These are phyloP conservation scores for Bipolaris zeicola DNA, from an alignment of 2,329 filamentous ascomycete species.

Conservation along the genomic window DNA sequence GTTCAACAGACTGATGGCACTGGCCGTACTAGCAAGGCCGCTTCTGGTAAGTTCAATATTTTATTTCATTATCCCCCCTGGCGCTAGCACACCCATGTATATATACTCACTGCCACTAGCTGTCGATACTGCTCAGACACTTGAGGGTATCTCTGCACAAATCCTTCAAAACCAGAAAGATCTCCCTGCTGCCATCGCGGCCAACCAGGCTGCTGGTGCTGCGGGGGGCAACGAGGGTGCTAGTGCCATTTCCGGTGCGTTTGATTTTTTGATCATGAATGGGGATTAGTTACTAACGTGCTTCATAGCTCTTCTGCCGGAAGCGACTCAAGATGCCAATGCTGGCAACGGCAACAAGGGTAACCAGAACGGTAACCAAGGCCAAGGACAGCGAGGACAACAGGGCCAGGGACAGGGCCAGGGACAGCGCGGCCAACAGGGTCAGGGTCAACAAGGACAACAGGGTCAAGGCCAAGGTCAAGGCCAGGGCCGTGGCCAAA, in stretches of 20 bases:
- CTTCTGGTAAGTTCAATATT: constrained; percentile 34
- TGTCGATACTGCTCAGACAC: constrained; percentile 55
- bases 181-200: constrained; percentile 54
- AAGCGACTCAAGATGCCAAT: constrained; percentile 15
- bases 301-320: constrained; percentile 22
- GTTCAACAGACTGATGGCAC: constrained; percentile 60
- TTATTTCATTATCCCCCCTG: background rate
- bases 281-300: constrained; percentile 11
- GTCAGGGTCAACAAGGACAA: constrained; percentile 1
- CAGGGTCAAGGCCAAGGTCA: background rate
- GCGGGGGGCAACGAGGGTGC: constrained; percentile 45
- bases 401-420: background rate
- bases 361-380: constrained; percentile 14
- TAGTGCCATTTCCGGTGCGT: constrained; percentile 50
- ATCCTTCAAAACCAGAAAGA: constrained; percentile 59
- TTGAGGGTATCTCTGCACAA: constrained; percentile 56
- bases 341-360: constrained; percentile 16
- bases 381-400: background rate
- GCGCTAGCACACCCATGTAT: constrained; percentile 15
- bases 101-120: constrained; percentile 35
- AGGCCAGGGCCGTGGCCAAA: background rate
- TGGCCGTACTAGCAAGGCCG: constrained; percentile 32
- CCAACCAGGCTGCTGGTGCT: constrained; percentile 53
- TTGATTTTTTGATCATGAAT: constrained; percentile 14
- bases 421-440: background rate